A percentile compares a stretch with the other conserved stretches of the same genome.
phyloP scores from a whole-genome alignment of 2,329 filamentous ascomycete genomes.

The Raffaelea arxii region DNA sequence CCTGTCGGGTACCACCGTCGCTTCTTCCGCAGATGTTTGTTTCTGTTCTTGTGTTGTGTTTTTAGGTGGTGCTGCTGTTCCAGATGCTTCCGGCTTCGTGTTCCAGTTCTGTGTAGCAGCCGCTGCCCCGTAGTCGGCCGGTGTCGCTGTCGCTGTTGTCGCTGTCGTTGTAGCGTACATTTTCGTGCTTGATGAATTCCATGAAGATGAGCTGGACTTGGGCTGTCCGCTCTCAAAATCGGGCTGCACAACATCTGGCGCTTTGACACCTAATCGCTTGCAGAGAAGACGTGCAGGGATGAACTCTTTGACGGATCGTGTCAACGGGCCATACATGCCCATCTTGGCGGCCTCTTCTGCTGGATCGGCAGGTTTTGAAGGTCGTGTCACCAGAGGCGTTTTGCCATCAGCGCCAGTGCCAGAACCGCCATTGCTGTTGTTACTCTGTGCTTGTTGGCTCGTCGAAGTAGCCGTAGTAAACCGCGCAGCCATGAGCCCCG shows the following conservation, averaged over 20 bases:
- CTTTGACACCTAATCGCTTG: slow-evolving; percentile 84
- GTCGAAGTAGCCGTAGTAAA: slow-evolving; percentile 64
- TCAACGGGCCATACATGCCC: slow-evolving; percentile 90
- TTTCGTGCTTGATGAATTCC: neutral
- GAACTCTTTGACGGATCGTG: slow-evolving; percentile 61
- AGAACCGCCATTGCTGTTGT: too few species aligned
- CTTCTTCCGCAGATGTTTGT: neutral
- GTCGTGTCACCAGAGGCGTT: slow-evolving; percentile 33
- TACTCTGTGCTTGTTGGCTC: neutral
- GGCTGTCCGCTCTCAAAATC: slow-evolving; percentile 23
- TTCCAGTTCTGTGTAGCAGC: too few species aligned
- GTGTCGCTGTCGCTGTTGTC: neutral
- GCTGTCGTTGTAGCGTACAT: neutral
- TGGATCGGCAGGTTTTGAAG: slow-evolving; percentile 58
- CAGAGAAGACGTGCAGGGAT: slow-evolving; percentile 78
- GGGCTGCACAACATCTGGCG: slow-evolving; percentile 57
- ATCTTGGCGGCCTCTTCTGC: slow-evolving; percentile 79
- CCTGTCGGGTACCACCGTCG: slow-evolving; percentile 47
- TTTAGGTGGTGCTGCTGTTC: too few species aligned
- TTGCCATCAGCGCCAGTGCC: slow-evolving; percentile 8
- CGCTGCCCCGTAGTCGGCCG: neutral
- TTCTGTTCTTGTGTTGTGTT: slow-evolving; percentile 2
- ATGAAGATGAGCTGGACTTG: neutral
- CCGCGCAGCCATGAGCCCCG: slow-evolving; percentile 82
- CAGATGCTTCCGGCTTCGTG: too few species aligned